Percentiles rank a stretch among this genome's conserved stretches.
Conservation (phyloP, 176 grass and related monocot genomes). For the Carex scoparia region DNA sequence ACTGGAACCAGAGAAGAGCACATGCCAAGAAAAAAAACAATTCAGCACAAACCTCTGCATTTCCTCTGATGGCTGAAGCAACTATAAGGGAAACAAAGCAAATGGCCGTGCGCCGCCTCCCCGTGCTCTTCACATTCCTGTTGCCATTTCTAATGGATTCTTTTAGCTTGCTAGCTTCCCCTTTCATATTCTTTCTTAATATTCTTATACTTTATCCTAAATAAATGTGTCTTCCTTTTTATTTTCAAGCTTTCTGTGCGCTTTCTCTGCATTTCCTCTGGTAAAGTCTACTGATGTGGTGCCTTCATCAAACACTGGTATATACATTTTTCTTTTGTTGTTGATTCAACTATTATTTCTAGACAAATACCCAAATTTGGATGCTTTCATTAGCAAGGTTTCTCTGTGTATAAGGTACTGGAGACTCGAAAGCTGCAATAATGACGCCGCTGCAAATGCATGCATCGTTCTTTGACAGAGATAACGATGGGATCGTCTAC, state of each 20-base stretch:
- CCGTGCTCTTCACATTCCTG: not conserved
- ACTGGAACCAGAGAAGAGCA: too few relatives aligned
- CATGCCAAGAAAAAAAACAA: too few relatives aligned
- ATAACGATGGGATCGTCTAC: conserved; percentile 49
- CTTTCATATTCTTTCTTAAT: not conserved
- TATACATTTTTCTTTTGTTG: not conserved
- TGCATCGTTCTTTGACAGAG: conserved; percentile 45
- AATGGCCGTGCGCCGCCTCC: not conserved
- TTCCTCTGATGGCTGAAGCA: too few relatives aligned
- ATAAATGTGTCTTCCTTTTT: not conserved
- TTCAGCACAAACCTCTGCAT: too few relatives aligned
- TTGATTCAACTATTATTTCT: too few relatives aligned
- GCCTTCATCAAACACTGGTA: not conserved
- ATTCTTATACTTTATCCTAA: not conserved
- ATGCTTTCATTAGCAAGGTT: too few relatives aligned
- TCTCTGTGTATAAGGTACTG: too few relatives aligned
- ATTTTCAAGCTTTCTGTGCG: not conserved
- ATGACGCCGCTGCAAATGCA: conserved; percentile 54
- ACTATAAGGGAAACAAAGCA: not conserved
- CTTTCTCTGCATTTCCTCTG: not conserved
- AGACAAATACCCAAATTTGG: too few relatives aligned
- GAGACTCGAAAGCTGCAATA: too few relatives aligned
- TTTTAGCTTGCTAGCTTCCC: not conserved
- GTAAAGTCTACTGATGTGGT: not conserved
- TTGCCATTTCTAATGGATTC: not conserved